Conservation (phyloP, 768 basidiomycete genomes). For the Suillus paluster region DNA sequence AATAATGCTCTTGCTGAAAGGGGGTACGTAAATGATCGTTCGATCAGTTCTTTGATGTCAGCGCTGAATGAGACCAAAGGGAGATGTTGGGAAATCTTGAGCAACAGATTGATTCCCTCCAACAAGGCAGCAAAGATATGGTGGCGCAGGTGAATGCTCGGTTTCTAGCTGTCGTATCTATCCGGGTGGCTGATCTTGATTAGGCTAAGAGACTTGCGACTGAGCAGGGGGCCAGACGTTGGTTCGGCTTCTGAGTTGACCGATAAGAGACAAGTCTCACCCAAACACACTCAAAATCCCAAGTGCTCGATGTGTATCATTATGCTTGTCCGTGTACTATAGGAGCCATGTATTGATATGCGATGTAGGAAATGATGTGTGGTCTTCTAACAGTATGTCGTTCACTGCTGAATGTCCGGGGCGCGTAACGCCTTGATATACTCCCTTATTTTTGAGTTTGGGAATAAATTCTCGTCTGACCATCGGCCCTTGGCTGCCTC, state of each 20-base stretch:
- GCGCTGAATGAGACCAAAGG: conserved; percentile 34
- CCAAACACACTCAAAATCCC: background rate
- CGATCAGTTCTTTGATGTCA: background rate
- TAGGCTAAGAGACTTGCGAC: conserved; percentile 69
- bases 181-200: background rate
- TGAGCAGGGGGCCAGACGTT: conserved; percentile 64
- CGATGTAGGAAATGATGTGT: background rate
- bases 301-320: background rate
- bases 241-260: conserved; percentile 58
- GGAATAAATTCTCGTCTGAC: conserved; percentile 23
- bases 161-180: no score
- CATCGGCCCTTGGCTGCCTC: conserved; percentile 24
- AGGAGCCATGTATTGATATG: background rate
- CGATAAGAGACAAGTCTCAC: background rate
- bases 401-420: background rate
- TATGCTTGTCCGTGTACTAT: background rate
- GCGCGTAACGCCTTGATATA: background rate
- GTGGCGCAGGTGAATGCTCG: conserved; percentile 52
- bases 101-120: conserved; percentile 65
- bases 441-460: conserved; percentile 21
- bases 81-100: conserved; percentile 65
- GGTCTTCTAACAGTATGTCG: background rate
- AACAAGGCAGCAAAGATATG: conserved; percentile 69
- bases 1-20: conserved; percentile 63
- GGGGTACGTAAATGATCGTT: conserved; percentile 48